Evolutionary conservation across 179 eudicot genomes (phyloP), one percentile per base, ranked within the genome.

Genomic region (Spinacia oleracea): DNA sequence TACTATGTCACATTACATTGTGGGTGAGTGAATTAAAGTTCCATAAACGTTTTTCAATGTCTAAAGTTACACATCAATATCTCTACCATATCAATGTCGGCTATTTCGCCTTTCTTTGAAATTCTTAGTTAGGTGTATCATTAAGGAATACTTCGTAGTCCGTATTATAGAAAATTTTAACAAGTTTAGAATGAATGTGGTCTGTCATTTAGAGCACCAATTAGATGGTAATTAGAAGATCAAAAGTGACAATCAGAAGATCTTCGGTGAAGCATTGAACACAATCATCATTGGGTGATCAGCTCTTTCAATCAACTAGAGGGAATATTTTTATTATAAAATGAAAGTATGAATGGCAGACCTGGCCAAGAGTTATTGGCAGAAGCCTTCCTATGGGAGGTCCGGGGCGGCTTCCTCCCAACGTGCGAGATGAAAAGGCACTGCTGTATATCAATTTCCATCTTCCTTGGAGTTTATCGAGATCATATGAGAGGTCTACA

Each of bases 331-430:
- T 48, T 48, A 14, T 4, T 15, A 40, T 34, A 62, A 51, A 9
- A 23, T 35, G 35, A 21, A 40, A 72, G 65, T 32, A 27, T 18
- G 40, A 40, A 38, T 43, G 16, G 23, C 79, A 75, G 74, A 94
- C 98, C 96, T 94, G 98, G 56, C 98, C 97, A 77, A 94, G 97
- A 66, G 93, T 93, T 48, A 94, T 87, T 3, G 97, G 97, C 64
- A 94, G 90, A 83, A 94, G 92, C 80, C 98, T 82, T 82, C 97
- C 92, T 0, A 80, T 82, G 4, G 98, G 95, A 70, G 97, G 97
- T 66, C 98, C 98, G 58, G 98, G 97, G 20, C 97, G 94, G 62
- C 97, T 91, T 40, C 97, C 98, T 38, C 98, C 98, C 67, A 94
- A 87, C 72, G 97, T 94, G 31, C 97, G 94, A 77, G 94, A 87